A percentile compares a stretch with the other conserved stretches of the same genome.
phyloP scores from a whole-genome alignment of 2,329 filamentous ascomycete species.

The Alternaria sp. region DNA sequence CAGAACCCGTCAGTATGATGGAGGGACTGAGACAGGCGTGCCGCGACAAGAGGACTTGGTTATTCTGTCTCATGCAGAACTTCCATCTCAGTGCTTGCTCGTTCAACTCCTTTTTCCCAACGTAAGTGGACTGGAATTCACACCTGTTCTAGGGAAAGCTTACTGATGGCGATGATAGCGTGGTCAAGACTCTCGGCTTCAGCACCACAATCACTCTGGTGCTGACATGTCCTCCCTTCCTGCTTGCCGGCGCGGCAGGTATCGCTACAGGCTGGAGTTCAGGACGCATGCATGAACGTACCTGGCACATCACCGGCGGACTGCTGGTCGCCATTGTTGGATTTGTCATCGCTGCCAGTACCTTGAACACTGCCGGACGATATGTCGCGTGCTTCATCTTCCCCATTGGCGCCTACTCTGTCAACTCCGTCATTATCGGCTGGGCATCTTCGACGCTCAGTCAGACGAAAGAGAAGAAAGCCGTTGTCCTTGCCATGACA shows the following conservation, averaged over 20 bases:
- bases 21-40: slow-evolving; percentile 42
- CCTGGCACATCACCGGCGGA: slow-evolving; percentile 60
- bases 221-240: slow-evolving; percentile 59
- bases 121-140: slow-evolving; percentile 23
- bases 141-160: too few species aligned
- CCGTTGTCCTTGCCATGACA: slow-evolving; percentile 43
- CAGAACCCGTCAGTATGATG: slow-evolving; percentile 34
- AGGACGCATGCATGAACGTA: slow-evolving; percentile 59
- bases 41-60: slow-evolving; percentile 39
- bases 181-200: slow-evolving; percentile 51
- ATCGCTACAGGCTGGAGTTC: slow-evolving; percentile 62
- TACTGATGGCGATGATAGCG: slow-evolving; percentile 20
- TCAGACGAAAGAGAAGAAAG: slow-evolving; percentile 45
- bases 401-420: slow-evolving; percentile 41
- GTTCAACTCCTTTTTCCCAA: slow-evolving; percentile 48
- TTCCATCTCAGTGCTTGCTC: slow-evolving; percentile 40
- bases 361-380: slow-evolving; percentile 38
- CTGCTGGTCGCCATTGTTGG: slow-evolving; percentile 54
- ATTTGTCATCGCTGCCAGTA: slow-evolving; percentile 50
- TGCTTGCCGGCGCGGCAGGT: slow-evolving; percentile 56
- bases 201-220: slow-evolving; percentile 48
- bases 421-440: slow-evolving; percentile 44
- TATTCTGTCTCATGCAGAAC: slow-evolving; percentile 47
- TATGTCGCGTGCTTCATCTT: slow-evolving; percentile 46
- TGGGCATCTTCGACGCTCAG: slow-evolving; percentile 40